These are phyloP conservation scores for Russula sp. DNA, from an alignment of 768 basidiomycete genomes.

Conservation along the genomic window DNA sequence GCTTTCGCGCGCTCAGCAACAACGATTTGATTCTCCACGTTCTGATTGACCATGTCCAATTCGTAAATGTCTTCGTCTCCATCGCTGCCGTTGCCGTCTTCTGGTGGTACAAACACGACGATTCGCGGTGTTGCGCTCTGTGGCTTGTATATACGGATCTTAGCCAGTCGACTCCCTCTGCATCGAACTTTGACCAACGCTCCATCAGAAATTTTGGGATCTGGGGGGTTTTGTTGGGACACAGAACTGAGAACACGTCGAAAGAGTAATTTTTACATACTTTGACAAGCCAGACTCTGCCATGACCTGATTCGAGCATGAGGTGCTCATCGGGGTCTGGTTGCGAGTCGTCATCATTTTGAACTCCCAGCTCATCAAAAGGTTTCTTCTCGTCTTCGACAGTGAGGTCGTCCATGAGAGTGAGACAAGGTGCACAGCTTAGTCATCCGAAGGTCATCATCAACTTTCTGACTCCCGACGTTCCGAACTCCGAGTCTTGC, in stretches of 20 bases:
- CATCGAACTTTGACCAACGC: slow-evolving; percentile 73
- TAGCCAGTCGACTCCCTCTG: slow-evolving; percentile 81
- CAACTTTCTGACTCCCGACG: too few relatives aligned
- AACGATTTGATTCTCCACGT: slow-evolving; percentile 82
- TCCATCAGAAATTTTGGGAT: slow-evolving; percentile 86
- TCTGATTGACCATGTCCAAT: slow-evolving; percentile 81
- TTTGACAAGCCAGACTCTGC: slow-evolving; percentile 86
- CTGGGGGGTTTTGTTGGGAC: slow-evolving; percentile 40
- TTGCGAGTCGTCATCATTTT: slow-evolving; percentile 57
- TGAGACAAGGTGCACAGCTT: not conserved
- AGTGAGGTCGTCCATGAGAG: slow-evolving; percentile 32
- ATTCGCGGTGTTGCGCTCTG: slow-evolving; percentile 53
- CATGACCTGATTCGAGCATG: slow-evolving; percentile 74
- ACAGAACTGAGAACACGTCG: not conserved
- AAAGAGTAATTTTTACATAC: slow-evolving; percentile 41
- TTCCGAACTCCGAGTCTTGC: not conserved
- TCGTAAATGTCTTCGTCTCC: slow-evolving; percentile 64
- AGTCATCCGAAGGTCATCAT: slow-evolving; percentile 4
- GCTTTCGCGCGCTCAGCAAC: slow-evolving; percentile 80
- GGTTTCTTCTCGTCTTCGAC: slow-evolving; percentile 69
- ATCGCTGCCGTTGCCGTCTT: slow-evolving; percentile 51
- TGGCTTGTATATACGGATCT: slow-evolving; percentile 70
- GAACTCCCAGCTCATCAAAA: slow-evolving; percentile 53
- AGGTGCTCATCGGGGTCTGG: slow-evolving; percentile 81
- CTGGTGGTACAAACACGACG: slow-evolving; percentile 62